phyloP scores from a whole-genome alignment of 2,329 filamentous ascomycete species.

The Keithomyces neogunnii region DNA sequence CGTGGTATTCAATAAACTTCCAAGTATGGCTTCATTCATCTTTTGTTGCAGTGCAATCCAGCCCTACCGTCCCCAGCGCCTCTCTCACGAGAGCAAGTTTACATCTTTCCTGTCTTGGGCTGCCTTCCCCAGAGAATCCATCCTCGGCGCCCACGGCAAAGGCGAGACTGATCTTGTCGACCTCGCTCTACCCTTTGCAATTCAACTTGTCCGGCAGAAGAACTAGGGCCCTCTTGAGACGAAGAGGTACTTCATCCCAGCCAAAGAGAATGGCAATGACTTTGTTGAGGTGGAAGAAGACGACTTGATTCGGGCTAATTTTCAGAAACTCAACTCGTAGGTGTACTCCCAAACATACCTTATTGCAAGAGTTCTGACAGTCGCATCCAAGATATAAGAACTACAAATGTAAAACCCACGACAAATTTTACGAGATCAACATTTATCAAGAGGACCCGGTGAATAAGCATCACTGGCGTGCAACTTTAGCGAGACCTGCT shows the following conservation, averaged over 20 bases:
- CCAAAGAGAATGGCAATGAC: not conserved
- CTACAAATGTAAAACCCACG: constrained; percentile 31
- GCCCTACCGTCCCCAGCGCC: constrained; percentile 16
- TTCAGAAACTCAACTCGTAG: constrained; percentile 35
- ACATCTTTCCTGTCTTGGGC: constrained; percentile 22
- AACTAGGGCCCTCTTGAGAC: constrained; percentile 35
- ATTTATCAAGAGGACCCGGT: constrained; percentile 38
- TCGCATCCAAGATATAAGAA: constrained; percentile 27
- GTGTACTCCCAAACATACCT: constrained; percentile 8
- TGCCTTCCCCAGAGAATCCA: constrained; percentile 13
- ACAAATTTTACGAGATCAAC: constrained; percentile 40
- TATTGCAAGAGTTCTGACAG: not conserved
- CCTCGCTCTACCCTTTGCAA: constrained; percentile 14
- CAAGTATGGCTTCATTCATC: too few relatives aligned
- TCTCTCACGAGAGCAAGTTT: constrained; percentile 19
- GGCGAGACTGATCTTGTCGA: not conserved
- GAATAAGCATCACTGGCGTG: constrained; percentile 36
- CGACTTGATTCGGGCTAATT: constrained; percentile 31
- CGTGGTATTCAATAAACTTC: too few relatives aligned
- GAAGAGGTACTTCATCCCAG: constrained; percentile 31
- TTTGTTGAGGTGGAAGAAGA: constrained; percentile 28
- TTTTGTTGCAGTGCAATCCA: not conserved
- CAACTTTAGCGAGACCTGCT: constrained; percentile 31
- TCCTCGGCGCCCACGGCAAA: constrained; percentile 1
- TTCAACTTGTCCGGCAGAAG: constrained; percentile 36